A percentile compares a stretch with the other conserved stretches of the same genome.
These are phyloP conservation scores for Erysimum cheiranthoides DNA, from an alignment of 345 rosid genomes.

Conservation along the genomic window DNA sequence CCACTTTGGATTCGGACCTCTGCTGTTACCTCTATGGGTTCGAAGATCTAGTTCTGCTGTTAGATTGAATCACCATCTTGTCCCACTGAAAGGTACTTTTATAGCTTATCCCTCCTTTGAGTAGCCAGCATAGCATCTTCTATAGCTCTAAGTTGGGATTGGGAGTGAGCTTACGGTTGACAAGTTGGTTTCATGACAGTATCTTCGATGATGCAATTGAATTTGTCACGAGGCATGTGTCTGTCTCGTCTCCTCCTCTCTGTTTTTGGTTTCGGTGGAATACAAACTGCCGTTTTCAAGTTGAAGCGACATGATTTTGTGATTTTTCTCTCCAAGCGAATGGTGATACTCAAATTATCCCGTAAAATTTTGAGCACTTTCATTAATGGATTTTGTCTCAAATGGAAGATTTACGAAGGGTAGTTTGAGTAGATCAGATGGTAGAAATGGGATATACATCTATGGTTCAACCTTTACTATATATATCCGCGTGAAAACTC, in stretches of 20 bases:
- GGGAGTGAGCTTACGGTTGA: constrained; percentile 1
- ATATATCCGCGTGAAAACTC: too few species aligned
- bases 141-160: constrained; percentile 1
- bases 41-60: not conserved
- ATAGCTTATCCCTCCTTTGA: not conserved
- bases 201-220: constrained; percentile 1
- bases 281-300: not conserved
- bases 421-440: constrained; percentile 8
- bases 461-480: not conserved
- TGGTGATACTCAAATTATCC: constrained; percentile 4
- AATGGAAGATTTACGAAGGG: not conserved
- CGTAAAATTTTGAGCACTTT: not conserved
- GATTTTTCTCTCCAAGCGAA: constrained; percentile 31
- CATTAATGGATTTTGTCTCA: not conserved
- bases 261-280: constrained; percentile 16
- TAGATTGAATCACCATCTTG: constrained; percentile 4
- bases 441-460: constrained; percentile 15
- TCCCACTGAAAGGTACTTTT: constrained; percentile 17
- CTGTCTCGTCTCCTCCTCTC: constrained; percentile 6
- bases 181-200: not conserved
- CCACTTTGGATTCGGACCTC: not conserved
- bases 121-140: not conserved
- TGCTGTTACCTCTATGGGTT: not conserved
- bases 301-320: not conserved
- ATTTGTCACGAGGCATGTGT: not conserved